Evolutionary conservation across 441 rosid species (phyloP), one percentile per base, ranked within the genome.

Genomic region (Gossypium davidsonii): DNA sequence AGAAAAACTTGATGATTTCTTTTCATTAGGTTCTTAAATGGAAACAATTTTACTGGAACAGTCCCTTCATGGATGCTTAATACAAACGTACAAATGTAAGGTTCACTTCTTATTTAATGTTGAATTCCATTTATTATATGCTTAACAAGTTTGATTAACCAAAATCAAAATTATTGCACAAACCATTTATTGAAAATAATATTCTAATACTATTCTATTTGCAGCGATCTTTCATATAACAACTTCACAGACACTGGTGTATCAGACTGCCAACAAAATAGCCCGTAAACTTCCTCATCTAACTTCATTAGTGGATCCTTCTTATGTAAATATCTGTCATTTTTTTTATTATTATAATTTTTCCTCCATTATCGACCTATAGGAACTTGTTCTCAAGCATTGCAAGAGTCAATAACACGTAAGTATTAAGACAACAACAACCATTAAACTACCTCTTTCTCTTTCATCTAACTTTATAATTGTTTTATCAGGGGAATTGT

Each of bases 11-110:
- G 1, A 21, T 65, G 34, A 11, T 15, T 28, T 8, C 12, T 77
- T 68, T 25, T 73, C 0, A 14, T 46, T 51, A 88, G 96, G 70
- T 88, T 81, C 71, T 76, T 87, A 18, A 90, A 84, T 25, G 81
- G 87, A 71, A 90, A 87, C 78, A 59, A 56, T 70, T 81, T 90
- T 34, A 80, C 3, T 6, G 88, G 91, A 56, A 0, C 15, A 25
- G 75, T 86, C 3, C 91, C 96, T 61, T 0, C 0, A 2, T 87
- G 90, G 87, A 81, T 87, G 57, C 3, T 61, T 39, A 31, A 48
- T 0, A 48, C 12, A 18, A 73, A 72, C 28, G 11, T 68, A 0
- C 56, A 1, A 0, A 67, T 82, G 94, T 90, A 76, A 82, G 85
- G 42, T 72, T 73, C 52, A 64, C 21, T 28, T 71, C 58, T 59